Conservation (phyloP, 441 rosid species). For the Francoa sonchifolia region DNA sequence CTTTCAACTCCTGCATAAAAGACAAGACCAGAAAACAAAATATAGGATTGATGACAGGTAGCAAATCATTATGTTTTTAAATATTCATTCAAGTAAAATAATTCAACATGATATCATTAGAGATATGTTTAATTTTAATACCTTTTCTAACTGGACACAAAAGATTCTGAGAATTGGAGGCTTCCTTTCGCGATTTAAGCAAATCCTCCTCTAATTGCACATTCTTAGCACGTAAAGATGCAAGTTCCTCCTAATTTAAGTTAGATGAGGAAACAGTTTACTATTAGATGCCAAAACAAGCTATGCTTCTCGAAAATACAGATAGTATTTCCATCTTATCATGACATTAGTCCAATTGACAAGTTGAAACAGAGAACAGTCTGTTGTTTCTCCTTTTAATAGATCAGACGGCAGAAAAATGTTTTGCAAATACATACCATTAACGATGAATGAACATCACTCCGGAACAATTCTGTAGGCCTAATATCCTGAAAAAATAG, state of each 20-base stretch:
- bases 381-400: too few relatives aligned
- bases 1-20: slow-evolving; percentile 68
- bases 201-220: slow-evolving; percentile 73
- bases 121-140: slow-evolving; percentile 16
- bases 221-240: slow-evolving; percentile 54
- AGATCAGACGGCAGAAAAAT: slow-evolving; percentile 1
- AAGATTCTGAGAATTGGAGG: slow-evolving; percentile 41
- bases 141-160: slow-evolving; percentile 67
- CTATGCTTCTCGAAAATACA: too few relatives aligned
- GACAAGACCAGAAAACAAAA: slow-evolving; percentile 1
- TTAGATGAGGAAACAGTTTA: slow-evolving; percentile 7
- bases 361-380: too few relatives aligned
- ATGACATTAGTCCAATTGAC: too few relatives aligned
- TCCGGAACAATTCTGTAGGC: slow-evolving; percentile 38
- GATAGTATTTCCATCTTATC: too few relatives aligned
- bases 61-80: too few relatives aligned
- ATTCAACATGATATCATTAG: slow-evolving; percentile 4
- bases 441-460: slow-evolving; percentile 30
- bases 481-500: slow-evolving; percentile 40
- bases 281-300: not conserved
- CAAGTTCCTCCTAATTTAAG: slow-evolving; percentile 54
- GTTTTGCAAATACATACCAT: slow-evolving; percentile 35
- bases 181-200: slow-evolving; percentile 57
- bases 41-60: too few relatives aligned
- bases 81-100: slow-evolving; percentile 7